Evolutionary conservation across 1,284 basidiomycete genomes (phyloP).

Genomic region (Ceratobasidium sp.): DNA sequence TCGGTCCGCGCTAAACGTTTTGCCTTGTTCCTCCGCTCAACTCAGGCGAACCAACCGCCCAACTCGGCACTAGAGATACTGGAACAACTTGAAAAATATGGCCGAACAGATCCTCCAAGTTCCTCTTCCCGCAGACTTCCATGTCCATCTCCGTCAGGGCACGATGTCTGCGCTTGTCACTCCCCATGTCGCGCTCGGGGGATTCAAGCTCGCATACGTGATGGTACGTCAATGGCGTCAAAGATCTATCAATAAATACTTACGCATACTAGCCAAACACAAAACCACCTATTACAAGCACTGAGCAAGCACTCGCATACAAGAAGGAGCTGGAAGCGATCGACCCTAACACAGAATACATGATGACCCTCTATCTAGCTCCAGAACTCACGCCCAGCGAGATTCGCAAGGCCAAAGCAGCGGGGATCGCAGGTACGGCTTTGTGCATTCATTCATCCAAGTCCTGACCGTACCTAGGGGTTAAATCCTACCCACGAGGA

Average conservation of each 20-base stretch:
- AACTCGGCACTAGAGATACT: no score
- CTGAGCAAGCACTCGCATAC: slow-evolving; percentile 84
- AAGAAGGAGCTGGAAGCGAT: slow-evolving; percentile 76
- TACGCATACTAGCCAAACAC: slow-evolving; percentile 81
- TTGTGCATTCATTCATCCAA: slow-evolving; percentile 40
- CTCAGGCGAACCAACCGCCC: neutral
- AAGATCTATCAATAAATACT: slow-evolving; percentile 10
- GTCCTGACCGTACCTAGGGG: slow-evolving; percentile 60
- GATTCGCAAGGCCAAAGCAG: slow-evolving; percentile 83
- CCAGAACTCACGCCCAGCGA: slow-evolving; percentile 91
- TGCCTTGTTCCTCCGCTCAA: slow-evolving; percentile 1
- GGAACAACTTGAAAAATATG: no score
- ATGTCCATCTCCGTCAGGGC: slow-evolving; percentile 96
- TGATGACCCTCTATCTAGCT: slow-evolving; percentile 96
- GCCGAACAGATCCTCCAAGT: slow-evolving; percentile 55
- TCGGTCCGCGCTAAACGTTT: slow-evolving; percentile 36
- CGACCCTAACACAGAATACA: slow-evolving; percentile 81
- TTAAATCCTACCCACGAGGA: slow-evolving; percentile 97
- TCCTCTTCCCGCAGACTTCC: slow-evolving; percentile 87
- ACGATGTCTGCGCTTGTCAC: slow-evolving; percentile 83
- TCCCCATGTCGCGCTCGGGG: slow-evolving; percentile 89
- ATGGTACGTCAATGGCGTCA: slow-evolving; percentile 71
- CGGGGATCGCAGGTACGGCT: slow-evolving; percentile 77
- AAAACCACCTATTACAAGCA: slow-evolving; percentile 88
- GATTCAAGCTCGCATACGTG: slow-evolving; percentile 92